phyloP scores from a whole-genome alignment of 78 protist genomes.

The Dictyostelium capitatum region DNA sequence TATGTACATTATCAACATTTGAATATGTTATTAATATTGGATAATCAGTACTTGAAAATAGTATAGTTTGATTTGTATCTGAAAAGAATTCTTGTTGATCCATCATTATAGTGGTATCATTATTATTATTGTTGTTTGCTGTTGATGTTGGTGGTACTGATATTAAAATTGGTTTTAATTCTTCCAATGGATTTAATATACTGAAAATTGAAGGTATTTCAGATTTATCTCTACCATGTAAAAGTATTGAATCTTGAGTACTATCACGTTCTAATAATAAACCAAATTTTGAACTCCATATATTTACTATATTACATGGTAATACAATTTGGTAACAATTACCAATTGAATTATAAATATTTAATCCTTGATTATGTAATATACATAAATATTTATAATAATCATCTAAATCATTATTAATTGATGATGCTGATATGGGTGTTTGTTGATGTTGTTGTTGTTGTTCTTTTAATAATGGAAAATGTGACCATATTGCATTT shows the following conservation, averaged over 20 bases:
- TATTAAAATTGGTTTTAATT: conserved; percentile 34
- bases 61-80: conserved; percentile 32
- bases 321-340: conserved; percentile 26
- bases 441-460: background rate
- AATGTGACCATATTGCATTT: conserved; percentile 5
- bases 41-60: conserved; percentile 14
- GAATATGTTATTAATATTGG: conserved; percentile 24
- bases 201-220: conserved; percentile 55
- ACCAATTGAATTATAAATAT: conserved; percentile 47
- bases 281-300: conserved; percentile 44
- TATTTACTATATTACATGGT: conserved; percentile 40
- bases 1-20: background rate
- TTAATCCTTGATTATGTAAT: conserved; percentile 10
- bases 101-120: background rate
- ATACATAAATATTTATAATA: conserved; percentile 3
- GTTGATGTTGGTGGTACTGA: background rate
- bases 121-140: background rate
- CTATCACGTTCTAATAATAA: conserved; percentile 53
- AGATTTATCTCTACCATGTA: background rate
- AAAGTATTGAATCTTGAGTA: background rate
- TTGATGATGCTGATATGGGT: background rate
- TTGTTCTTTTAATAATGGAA: conserved; percentile 4
- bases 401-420: background rate
- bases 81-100: conserved; percentile 42
- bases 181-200: conserved; percentile 66